Evolutionary conservation across 2,329 filamentous ascomycete genomes (phyloP).

Genomic region (Colletotrichum filicis): DNA sequence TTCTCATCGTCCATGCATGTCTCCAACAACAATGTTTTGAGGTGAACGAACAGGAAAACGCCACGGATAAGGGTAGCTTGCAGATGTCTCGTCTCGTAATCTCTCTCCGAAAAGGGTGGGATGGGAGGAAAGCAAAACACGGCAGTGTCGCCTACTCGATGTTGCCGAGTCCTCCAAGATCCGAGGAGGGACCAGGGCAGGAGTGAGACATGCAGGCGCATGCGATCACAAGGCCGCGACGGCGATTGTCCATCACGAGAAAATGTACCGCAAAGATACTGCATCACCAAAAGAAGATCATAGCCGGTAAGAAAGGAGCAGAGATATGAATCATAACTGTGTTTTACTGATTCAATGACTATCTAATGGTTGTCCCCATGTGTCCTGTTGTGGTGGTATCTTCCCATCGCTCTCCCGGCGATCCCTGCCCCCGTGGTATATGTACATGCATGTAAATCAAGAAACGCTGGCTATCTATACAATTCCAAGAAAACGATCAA

Average conservation of each 20-base stretch:
- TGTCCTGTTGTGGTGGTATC: conserved; percentile 20
- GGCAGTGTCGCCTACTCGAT: background rate
- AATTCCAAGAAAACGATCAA: background rate
- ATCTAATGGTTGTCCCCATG: background rate
- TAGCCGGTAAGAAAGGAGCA: background rate
- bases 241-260: background rate
- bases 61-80: conserved; percentile 19
- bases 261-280: background rate
- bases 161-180: background rate
- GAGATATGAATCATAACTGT: background rate
- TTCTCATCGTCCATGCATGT: background rate
- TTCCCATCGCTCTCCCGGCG: conserved; percentile 1
- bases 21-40: background rate
- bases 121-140: background rate
- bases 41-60: conserved; percentile 10
- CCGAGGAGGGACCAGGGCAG: background rate
- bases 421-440: background rate
- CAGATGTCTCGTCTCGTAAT: conserved; percentile 4
- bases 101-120: background rate
- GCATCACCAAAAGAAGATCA: background rate
- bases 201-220: conserved; percentile 30
- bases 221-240: conserved; percentile 15
- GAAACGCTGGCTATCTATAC: conserved; percentile 26
- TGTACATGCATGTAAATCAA: conserved; percentile 1
- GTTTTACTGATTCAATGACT: background rate